These are phyloP conservation scores for Petunia axillaris DNA, from an alignment of 257 asterid genomes.

Conservation along the genomic window DNA sequence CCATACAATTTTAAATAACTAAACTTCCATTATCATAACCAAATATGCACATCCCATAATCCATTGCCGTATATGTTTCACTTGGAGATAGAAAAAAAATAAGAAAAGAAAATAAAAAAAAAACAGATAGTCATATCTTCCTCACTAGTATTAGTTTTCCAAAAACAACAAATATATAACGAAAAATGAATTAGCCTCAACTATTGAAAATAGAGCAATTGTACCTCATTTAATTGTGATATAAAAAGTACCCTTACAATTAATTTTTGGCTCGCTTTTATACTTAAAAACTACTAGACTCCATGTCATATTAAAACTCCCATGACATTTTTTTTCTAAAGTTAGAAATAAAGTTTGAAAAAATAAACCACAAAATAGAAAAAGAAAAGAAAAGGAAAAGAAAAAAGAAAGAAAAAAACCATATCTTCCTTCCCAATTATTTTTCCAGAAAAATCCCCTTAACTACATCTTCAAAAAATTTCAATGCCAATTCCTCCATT, in stretches of 20 bases:
- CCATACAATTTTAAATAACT: not conserved
- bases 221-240: no score
- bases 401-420: not conserved
- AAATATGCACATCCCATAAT: conserved; percentile 9
- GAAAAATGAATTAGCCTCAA: no score
- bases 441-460: not conserved
- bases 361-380: not conserved
- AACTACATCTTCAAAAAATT: conserved; percentile 6
- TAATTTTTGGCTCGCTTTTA: no score
- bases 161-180: not conserved
- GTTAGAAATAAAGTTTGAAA: no score
- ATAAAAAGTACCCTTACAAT: no score
- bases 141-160: not conserved
- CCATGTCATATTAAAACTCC: no score
- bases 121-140: not conserved
- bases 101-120: not conserved
- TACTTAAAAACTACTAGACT: no score
- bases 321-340: no score
- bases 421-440: not conserved
- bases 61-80: not conserved
- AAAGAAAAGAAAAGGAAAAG: not conserved
- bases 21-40: not conserved
- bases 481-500: conserved; percentile 17
- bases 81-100: not conserved
- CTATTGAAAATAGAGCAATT: no score